These are phyloP conservation scores for Hypoxylon rickii DNA, from an alignment of 495 filamentous ascomycete species.

Conservation along the genomic window DNA sequence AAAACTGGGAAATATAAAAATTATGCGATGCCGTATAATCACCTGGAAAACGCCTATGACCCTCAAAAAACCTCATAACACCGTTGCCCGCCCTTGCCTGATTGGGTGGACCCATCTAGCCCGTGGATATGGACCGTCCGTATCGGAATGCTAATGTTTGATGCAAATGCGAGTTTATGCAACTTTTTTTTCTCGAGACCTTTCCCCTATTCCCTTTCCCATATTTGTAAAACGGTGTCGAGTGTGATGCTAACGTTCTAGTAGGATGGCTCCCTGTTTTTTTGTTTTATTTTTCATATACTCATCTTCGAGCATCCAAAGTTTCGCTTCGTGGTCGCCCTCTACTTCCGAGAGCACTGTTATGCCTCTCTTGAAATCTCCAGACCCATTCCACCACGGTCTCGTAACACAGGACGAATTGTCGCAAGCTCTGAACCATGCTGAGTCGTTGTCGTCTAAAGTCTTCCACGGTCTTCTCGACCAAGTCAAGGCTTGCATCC, in stretches of 20 bases:
- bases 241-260: not conserved
- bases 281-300: too few species aligned
- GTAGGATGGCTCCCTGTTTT: not conserved
- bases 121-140: conserved; percentile 25
- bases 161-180: conserved; percentile 34
- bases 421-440: conserved; percentile 95
- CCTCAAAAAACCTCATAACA: conserved; percentile 5
- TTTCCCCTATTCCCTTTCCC: not conserved
- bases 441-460: conserved; percentile 86
- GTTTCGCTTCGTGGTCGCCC: conserved; percentile 39
- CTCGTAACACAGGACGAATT: conserved; percentile 97
- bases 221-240: not conserved
- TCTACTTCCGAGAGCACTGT: conserved; percentile 47
- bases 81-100: conserved; percentile 8
- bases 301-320: conserved; percentile 26
- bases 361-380: conserved; percentile 43
- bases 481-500: conserved; percentile 70
- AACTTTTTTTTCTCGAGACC: conserved; percentile 13
- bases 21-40: conserved; percentile 27
- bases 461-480: conserved; percentile 85
- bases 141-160: conserved; percentile 17
- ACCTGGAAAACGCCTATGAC: conserved; percentile 22
- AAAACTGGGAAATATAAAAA: not conserved
- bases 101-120: conserved; percentile 22
- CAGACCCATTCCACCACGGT: conserved; percentile 86